Evolutionary conservation across 2,329 filamentous ascomycete genomes (phyloP).

Genomic region (Aureobasidium sp.): DNA sequence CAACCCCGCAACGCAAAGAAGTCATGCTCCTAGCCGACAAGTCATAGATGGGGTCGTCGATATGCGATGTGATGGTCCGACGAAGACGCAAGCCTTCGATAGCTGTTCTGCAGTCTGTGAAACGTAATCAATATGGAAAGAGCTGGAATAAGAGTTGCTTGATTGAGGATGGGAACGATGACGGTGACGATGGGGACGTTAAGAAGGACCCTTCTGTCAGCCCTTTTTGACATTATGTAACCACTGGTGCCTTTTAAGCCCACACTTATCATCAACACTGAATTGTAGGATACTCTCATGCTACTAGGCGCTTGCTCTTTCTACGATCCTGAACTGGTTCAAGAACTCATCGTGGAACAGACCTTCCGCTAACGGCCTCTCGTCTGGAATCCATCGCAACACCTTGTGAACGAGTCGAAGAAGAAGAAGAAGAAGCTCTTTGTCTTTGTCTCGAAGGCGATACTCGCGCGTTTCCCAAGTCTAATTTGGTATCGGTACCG

Average conservation of each 20-base stretch:
- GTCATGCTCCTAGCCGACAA: too few species aligned
- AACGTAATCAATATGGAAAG: not conserved
- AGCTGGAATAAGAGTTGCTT: not conserved
- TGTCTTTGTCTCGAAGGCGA: constrained; percentile 19
- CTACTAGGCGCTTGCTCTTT: not conserved
- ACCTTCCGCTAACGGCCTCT: constrained; percentile 18
- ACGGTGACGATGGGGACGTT: not conserved
- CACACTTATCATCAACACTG: not conserved
- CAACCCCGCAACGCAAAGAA: too few species aligned
- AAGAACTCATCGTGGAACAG: constrained; percentile 23
- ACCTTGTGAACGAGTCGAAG: constrained; percentile 30
- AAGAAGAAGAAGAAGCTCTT: constrained; percentile 27
- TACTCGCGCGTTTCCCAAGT: not conserved
- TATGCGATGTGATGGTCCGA: too few species aligned
- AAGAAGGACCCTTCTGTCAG: not conserved
- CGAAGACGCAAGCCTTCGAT: too few species aligned
- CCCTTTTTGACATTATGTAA: not conserved
- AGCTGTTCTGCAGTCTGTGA: too few species aligned
- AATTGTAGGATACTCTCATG: not conserved
- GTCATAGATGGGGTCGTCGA: too few species aligned
- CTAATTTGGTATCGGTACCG: not conserved
- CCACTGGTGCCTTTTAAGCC: not conserved
- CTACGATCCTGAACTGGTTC: not conserved
- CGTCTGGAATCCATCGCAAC: constrained; percentile 32
- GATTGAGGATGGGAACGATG: not conserved